phyloP scores from a whole-genome alignment of 805 yeast species.

The Phaffomyces antillensis region DNA sequence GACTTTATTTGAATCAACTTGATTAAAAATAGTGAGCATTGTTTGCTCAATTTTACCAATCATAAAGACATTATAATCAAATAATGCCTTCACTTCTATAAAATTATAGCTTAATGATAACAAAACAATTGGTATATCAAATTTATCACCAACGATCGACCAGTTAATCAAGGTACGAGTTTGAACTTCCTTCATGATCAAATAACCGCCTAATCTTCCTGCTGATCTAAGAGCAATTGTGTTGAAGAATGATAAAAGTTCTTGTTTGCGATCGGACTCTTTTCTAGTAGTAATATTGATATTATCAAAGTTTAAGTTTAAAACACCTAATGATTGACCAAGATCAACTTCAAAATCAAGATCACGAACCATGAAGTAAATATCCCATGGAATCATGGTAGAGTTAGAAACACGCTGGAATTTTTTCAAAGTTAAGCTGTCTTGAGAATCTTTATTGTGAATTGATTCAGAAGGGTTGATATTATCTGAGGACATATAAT shows the following conservation, averaged over 20 bases:
- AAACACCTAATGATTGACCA: slow-evolving; percentile 76
- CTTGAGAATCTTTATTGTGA: slow-evolving; percentile 1
- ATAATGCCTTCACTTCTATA: slow-evolving; percentile 54
- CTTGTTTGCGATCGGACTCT: slow-evolving; percentile 63
- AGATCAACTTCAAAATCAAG: slow-evolving; percentile 57
- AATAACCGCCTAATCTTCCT: slow-evolving; percentile 76
- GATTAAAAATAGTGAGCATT: slow-evolving; percentile 58
- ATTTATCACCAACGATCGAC: slow-evolving; percentile 40
- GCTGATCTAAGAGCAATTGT: slow-evolving; percentile 43
- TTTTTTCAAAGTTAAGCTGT: slow-evolving; percentile 30
- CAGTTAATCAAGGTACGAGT: slow-evolving; percentile 66
- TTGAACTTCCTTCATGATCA: slow-evolving; percentile 43
- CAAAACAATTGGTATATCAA: slow-evolving; percentile 61
- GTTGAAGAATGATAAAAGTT: slow-evolving; percentile 54
- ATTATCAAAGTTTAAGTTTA: slow-evolving; percentile 46
- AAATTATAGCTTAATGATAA: slow-evolving; percentile 49
- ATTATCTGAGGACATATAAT: slow-evolving; percentile 2
- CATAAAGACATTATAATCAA: slow-evolving; percentile 83
- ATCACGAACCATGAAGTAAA: slow-evolving; percentile 49
- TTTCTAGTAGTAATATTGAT: slow-evolving; percentile 68
- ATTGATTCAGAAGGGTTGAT: slow-evolving; percentile 19
- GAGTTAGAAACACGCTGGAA: slow-evolving; percentile 55
- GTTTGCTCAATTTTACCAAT: slow-evolving; percentile 46
- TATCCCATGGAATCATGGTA: slow-evolving; percentile 67
- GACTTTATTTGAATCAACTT: slow-evolving; percentile 39